These are phyloP conservation scores for Bathelium albidoporum DNA, from an alignment of 495 filamentous ascomycete species.

Conservation along the genomic window DNA sequence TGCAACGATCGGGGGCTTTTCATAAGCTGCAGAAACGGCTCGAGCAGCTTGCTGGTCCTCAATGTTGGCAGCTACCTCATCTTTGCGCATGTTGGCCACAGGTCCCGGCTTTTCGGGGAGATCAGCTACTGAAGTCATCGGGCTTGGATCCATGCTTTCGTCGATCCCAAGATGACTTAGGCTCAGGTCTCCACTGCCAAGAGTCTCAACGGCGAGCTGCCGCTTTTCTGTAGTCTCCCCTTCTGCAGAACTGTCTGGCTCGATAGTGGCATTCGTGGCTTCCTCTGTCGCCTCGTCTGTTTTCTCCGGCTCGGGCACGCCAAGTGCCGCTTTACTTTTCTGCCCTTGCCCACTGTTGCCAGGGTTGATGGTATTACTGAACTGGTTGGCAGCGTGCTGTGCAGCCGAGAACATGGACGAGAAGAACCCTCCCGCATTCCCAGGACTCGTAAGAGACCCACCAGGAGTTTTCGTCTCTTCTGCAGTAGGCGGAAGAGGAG, in stretches of 20 bases:
- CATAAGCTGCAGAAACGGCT: slow-evolving; percentile 53
- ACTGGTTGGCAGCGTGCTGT: slow-evolving; percentile 81
- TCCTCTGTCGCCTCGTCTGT: slow-evolving; percentile 17
- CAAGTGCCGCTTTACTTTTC: slow-evolving; percentile 20
- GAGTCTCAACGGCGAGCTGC: slow-evolving; percentile 67
- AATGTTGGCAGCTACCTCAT: slow-evolving; percentile 44
- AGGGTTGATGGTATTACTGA: slow-evolving; percentile 73
- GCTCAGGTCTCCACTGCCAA: slow-evolving; percentile 80
- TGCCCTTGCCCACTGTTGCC: slow-evolving; percentile 32
- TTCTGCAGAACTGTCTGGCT: slow-evolving; percentile 13
- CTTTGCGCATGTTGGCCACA: slow-evolving; percentile 24
- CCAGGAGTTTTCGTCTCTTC: slow-evolving; percentile 49
- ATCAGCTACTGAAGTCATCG: slow-evolving; percentile 37
- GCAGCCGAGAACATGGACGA: slow-evolving; percentile 85
- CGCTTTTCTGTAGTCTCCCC: slow-evolving; percentile 27
- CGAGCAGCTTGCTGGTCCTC: slow-evolving; percentile 50
- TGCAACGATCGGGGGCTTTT: slow-evolving; percentile 31
- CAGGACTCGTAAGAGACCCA: slow-evolving; percentile 33
- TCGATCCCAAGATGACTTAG: slow-evolving; percentile 71
- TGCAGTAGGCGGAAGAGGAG: slow-evolving; percentile 58
- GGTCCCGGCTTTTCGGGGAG: slow-evolving; percentile 34
- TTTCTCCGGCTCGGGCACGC: slow-evolving; percentile 24
- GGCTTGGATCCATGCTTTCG: slow-evolving; percentile 37
- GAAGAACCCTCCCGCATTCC: slow-evolving; percentile 63
- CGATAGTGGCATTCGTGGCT: slow-evolving; percentile 24